These are phyloP conservation scores for Sugiyamaella grinbergsii DNA, from an alignment of 1,139 yeast genomes.

Conservation along the genomic window DNA sequence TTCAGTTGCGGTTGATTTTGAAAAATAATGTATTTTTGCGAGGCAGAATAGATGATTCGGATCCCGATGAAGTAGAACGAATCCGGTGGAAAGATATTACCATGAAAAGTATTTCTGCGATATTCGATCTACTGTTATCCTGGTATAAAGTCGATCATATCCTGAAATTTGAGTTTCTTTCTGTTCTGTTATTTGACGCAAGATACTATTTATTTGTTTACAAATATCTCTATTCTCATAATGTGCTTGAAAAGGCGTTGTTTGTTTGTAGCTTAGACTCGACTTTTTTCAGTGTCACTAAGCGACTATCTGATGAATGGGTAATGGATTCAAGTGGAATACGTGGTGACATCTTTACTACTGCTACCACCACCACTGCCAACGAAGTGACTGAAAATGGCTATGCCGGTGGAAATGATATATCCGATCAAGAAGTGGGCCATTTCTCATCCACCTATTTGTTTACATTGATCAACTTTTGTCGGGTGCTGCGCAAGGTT, in stretches of 20 bases:
- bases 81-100: conserved; percentile 64
- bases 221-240: conserved; percentile 44
- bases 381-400: background rate
- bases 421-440: conserved; percentile 22
- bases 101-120: conserved; percentile 62
- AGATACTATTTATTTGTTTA: conserved; percentile 55
- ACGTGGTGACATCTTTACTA: no score
- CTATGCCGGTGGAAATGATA: background rate
- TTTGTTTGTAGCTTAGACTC: conserved; percentile 35
- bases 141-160: conserved; percentile 85
- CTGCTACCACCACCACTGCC: background rate
- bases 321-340: background rate
- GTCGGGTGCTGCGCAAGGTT: conserved; percentile 42
- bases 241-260: conserved; percentile 40
- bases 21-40: conserved; percentile 42
- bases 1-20: conserved; percentile 63
- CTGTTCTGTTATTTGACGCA: conserved; percentile 74
- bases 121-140: conserved; percentile 54
- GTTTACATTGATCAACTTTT: conserved; percentile 41
- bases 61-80: conserved; percentile 48
- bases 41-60: conserved; percentile 33
- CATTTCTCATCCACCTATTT: conserved; percentile 39
- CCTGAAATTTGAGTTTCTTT: conserved; percentile 73
- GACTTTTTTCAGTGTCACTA: conserved; percentile 13
- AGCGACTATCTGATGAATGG: conserved; percentile 14